Percentiles rank a stretch among this genome's conserved stretches.
These are phyloP conservation scores for Neofusicoccum kwambonambiense DNA, from an alignment of 2,329 filamentous ascomycete species.

Conservation along the genomic window DNA sequence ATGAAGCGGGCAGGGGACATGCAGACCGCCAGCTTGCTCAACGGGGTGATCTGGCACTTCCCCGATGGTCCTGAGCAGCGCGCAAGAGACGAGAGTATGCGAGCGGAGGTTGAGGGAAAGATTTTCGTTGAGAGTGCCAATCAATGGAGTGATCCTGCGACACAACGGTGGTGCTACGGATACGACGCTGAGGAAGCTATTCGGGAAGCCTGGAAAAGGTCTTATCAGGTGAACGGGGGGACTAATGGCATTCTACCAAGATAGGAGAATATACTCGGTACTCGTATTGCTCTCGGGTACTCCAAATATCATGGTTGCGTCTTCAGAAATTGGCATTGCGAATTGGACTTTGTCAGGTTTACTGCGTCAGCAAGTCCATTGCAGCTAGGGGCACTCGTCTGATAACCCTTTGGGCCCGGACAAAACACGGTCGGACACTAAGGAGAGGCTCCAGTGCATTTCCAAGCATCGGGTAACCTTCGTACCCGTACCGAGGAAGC, in stretches of 20 bases:
- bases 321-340: too few species aligned
- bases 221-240: slow-evolving; percentile 21
- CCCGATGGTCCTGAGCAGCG: slow-evolving; percentile 25
- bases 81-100: slow-evolving; percentile 25
- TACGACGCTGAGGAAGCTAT: not conserved
- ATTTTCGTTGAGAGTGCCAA: not conserved
- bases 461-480: too few species aligned
- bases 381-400: not conserved
- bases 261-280: not conserved
- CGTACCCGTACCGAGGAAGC: too few species aligned
- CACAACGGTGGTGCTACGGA: slow-evolving; percentile 1
- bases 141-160: not conserved
- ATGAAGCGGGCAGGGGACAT: slow-evolving; percentile 37
- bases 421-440: too few species aligned
- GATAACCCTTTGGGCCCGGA: too few species aligned
- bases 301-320: too few species aligned
- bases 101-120: not conserved
- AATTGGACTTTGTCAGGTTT: too few species aligned
- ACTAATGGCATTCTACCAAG: not conserved
- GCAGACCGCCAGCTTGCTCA: slow-evolving; percentile 48
- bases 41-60: slow-evolving; percentile 49
- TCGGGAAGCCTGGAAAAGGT: not conserved
- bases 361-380: too few species aligned
- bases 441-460: too few species aligned
- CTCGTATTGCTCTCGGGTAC: too few species aligned